Percentiles rank a stretch among this genome's conserved stretches.
phyloP scores from a whole-genome alignment of 2,329 filamentous ascomycete genomes.

The Clonostachys chloroleuca region DNA sequence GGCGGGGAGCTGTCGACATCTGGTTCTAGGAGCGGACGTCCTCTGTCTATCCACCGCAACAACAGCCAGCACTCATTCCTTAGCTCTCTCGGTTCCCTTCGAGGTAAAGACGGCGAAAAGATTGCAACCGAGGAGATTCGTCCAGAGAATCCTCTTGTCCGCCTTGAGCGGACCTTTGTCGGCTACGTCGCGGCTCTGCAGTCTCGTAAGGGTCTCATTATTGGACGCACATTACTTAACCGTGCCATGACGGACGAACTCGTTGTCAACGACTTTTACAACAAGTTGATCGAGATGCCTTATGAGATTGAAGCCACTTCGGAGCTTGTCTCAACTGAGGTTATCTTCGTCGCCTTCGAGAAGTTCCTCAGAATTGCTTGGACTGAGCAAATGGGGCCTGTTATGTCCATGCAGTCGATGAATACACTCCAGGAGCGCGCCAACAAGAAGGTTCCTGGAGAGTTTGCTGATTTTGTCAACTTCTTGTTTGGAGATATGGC shows the following conservation, averaged over 20 bases:
- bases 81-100: constrained; percentile 50
- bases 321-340: constrained; percentile 69
- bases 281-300: constrained; percentile 78
- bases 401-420: constrained; percentile 69
- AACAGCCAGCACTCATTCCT: constrained; percentile 50
- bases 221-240: constrained; percentile 71
- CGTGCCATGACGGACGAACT: constrained; percentile 70
- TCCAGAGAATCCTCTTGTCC: constrained; percentile 62
- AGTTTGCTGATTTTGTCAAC: constrained; percentile 68
- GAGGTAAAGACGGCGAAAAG: constrained; percentile 31
- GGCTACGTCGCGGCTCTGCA: constrained; percentile 80
- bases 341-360: constrained; percentile 88
- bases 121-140: constrained; percentile 39
- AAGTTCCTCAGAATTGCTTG: constrained; percentile 88
- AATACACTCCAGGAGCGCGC: constrained; percentile 68
- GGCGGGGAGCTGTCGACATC: constrained; percentile 15
- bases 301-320: constrained; percentile 70
- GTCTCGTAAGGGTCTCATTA: constrained; percentile 80
- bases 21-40: constrained; percentile 31
- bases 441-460: constrained; percentile 63
- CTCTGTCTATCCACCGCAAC: constrained; percentile 31
- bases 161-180: constrained; percentile 79
- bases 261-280: constrained; percentile 85
- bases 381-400: constrained; percentile 81
- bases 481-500: constrained; percentile 62